A percentile compares a stretch with the other conserved stretches of the same genome.
These are phyloP conservation scores for Setaria italica DNA, from an alignment of 202 grass and related monocot species.

Conservation along the genomic window DNA sequence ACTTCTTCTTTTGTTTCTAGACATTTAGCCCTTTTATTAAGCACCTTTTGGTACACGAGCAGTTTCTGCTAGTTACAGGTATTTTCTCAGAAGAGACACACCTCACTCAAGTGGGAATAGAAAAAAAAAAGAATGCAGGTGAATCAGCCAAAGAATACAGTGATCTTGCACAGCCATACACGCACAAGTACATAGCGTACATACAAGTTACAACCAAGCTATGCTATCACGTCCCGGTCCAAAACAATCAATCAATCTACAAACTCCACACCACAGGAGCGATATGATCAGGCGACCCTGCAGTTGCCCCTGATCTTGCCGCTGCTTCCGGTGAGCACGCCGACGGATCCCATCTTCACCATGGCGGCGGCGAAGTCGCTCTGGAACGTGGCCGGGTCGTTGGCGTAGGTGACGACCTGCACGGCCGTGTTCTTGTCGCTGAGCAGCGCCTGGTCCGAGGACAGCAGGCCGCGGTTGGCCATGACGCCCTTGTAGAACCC, in stretches of 20 bases:
- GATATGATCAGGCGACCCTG: constrained; percentile 49
- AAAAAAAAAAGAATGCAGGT: constrained; percentile 11
- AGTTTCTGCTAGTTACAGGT: constrained; percentile 34
- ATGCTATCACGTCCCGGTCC: constrained; percentile 26
- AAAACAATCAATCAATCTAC: constrained; percentile 28
- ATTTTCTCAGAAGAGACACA: constrained; percentile 14
- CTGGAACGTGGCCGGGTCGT: constrained; percentile 61
- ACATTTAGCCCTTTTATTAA: constrained; percentile 16
- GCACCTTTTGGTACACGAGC: constrained; percentile 31
- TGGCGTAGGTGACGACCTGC: constrained; percentile 61
- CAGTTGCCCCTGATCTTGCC: constrained; percentile 73
- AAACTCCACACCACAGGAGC: not conserved
- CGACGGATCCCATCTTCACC: constrained; percentile 72
- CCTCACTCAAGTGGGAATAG: not conserved
- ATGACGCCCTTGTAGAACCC: constrained; percentile 72
- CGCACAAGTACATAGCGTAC: constrained; percentile 21
- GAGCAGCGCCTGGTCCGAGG: constrained; percentile 78
- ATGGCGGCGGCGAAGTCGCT: constrained; percentile 70
- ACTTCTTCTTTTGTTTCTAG: not conserved
- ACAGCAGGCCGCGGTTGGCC: constrained; percentile 62
- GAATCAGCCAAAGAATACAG: constrained; percentile 45
- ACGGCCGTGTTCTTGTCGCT: constrained; percentile 56
- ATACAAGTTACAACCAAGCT: constrained; percentile 37
- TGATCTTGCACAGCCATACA: constrained; percentile 31
- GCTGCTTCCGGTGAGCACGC: constrained; percentile 60